Percentiles rank a stretch among this genome's conserved stretches.
phyloP scores from a whole-genome alignment of 257 asterid species.

The Solanum neorickii region DNA sequence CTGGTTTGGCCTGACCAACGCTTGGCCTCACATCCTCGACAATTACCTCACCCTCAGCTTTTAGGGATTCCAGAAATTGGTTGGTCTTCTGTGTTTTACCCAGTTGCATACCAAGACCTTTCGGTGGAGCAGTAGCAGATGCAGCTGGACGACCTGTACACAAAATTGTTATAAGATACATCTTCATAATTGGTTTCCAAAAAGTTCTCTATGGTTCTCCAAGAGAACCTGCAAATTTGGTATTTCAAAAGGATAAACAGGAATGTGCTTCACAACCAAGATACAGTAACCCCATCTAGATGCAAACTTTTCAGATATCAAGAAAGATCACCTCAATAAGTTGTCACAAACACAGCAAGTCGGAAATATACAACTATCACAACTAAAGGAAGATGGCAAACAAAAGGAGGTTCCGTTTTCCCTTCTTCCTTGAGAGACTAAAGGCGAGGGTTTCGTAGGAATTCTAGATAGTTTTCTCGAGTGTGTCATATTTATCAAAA shows the following conservation, averaged over 20 bases:
- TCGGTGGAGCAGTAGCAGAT: constrained; percentile 76
- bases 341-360: background rate
- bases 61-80: constrained; percentile 84
- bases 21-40: constrained; percentile 79
- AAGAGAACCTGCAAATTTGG: background rate
- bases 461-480: background rate
- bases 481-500: background rate
- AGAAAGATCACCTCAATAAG: background rate
- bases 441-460: background rate
- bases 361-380: background rate
- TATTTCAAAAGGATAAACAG: background rate
- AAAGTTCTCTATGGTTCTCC: background rate
- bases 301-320: background rate
- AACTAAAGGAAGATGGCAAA: background rate
- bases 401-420: background rate
- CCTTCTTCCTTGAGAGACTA: background rate
- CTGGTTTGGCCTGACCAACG: constrained; percentile 54
- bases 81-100: constrained; percentile 75
- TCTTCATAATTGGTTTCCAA: background rate
- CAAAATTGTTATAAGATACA: constrained; percentile 2
- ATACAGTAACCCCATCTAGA: background rate
- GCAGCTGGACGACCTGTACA: constrained; percentile 60
- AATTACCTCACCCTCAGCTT: constrained; percentile 85
- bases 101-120: constrained; percentile 83
- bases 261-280: background rate